phyloP scores from a whole-genome alignment of 2,329 filamentous ascomycete species.

The Arthrinium phaeospermum region DNA sequence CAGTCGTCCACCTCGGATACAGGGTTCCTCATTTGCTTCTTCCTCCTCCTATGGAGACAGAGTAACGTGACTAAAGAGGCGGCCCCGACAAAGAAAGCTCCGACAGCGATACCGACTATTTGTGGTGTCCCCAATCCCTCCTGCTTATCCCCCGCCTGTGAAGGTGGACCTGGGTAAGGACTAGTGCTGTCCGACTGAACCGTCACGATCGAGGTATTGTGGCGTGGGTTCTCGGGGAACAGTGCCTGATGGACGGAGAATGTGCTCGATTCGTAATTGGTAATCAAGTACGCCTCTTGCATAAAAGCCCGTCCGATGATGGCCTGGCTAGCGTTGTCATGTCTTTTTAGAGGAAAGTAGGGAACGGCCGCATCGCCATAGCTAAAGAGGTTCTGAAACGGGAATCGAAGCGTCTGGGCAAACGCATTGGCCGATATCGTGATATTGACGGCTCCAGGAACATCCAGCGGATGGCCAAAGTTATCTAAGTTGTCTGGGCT shows the following conservation, averaged over 20 bases:
- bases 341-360: slow-evolving; percentile 71
- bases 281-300: slow-evolving; percentile 69
- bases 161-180: slow-evolving; percentile 50
- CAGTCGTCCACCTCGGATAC: slow-evolving; percentile 37
- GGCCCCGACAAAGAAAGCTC: slow-evolving; percentile 43
- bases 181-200: slow-evolving; percentile 53
- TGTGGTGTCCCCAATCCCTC: slow-evolving; percentile 46
- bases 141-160: slow-evolving; percentile 19
- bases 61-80: slow-evolving; percentile 37
- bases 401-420: slow-evolving; percentile 55
- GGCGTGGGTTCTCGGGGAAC: slow-evolving; percentile 52
- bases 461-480: slow-evolving; percentile 54
- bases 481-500: slow-evolving; percentile 60
- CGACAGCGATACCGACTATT: slow-evolving; percentile 54
- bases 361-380: slow-evolving; percentile 53
- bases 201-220: slow-evolving; percentile 46
- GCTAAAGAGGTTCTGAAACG: slow-evolving; percentile 51
- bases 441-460: slow-evolving; percentile 60
- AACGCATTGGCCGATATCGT: slow-evolving; percentile 59
- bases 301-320: slow-evolving; percentile 72
- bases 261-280: slow-evolving; percentile 57
- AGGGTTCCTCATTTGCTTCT: slow-evolving; percentile 28
- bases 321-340: slow-evolving; percentile 57
- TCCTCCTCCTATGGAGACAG: slow-evolving; percentile 41
- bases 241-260: slow-evolving; percentile 63